A percentile compares a stretch with the other conserved stretches of the same genome.
These are phyloP conservation scores for Exophiala sp. DNA, from an alignment of 2,329 filamentous ascomycete genomes.

Conservation along the genomic window DNA sequence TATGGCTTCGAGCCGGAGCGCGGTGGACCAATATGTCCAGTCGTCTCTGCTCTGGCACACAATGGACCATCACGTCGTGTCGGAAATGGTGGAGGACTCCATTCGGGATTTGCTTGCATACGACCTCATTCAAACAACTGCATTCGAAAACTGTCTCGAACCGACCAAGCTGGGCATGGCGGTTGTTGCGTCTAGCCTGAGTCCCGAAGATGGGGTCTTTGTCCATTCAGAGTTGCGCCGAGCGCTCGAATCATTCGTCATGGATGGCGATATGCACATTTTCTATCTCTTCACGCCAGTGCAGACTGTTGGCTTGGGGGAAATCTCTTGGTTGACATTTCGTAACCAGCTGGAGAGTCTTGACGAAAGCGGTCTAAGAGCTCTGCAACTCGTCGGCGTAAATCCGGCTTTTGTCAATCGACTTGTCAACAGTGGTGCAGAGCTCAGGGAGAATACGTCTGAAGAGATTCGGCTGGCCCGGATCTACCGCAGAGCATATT, in stretches of 20 bases:
- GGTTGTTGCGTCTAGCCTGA: constrained; percentile 67
- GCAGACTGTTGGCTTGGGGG: constrained; percentile 48
- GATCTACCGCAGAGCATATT: constrained; percentile 69
- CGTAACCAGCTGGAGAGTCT: constrained; percentile 66
- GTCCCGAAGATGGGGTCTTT: constrained; percentile 72
- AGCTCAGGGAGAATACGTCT: constrained; percentile 59
- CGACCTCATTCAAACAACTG: constrained; percentile 53
- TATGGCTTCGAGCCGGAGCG: constrained; percentile 62
- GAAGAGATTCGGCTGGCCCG: constrained; percentile 60
- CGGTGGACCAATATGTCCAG: constrained; percentile 64
- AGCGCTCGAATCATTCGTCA: constrained; percentile 68
- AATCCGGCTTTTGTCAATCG: constrained; percentile 62
- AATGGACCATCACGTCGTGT: constrained; percentile 46
- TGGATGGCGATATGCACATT: constrained; percentile 78
- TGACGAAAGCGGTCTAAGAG: constrained; percentile 68
- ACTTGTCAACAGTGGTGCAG: constrained; percentile 63
- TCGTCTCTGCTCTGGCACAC: constrained; percentile 65
- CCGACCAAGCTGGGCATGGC: constrained; percentile 67
- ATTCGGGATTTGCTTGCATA: constrained; percentile 56
- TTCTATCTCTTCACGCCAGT: constrained; percentile 75
- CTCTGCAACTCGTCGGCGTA: constrained; percentile 65
- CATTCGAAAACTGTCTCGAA: constrained; percentile 35
- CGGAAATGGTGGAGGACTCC: constrained; percentile 55
- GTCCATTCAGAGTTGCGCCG: constrained; percentile 65
- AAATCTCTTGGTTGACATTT: constrained; percentile 70